Evolutionary conservation across 1,284 basidiomycete genomes (phyloP).

Genomic region (Cutaneotrichosporon sp.): DNA sequence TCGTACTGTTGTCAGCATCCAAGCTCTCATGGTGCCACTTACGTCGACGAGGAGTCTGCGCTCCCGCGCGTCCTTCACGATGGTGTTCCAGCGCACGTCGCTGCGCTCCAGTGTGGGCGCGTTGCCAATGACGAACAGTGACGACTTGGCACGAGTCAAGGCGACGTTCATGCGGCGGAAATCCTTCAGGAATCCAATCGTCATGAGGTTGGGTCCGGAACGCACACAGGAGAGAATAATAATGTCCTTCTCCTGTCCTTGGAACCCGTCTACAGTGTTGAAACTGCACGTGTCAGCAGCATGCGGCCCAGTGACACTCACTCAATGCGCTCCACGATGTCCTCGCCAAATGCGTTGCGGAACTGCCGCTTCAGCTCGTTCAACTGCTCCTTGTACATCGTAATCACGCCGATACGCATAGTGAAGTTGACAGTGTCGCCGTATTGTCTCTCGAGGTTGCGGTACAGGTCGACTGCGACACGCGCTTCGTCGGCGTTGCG

Average conservation of each 20-base stretch:
- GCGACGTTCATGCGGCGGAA: constrained; percentile 94
- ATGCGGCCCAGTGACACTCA: constrained; percentile 22
- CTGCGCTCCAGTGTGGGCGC: constrained; percentile 79
- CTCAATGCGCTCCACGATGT: constrained; percentile 70
- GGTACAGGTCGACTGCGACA: constrained; percentile 73
- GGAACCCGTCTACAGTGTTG: constrained; percentile 97
- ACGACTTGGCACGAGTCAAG: constrained; percentile 88
- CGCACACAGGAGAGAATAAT: constrained; percentile 94
- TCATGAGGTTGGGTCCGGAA: constrained; percentile 71
- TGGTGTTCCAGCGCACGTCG: constrained; percentile 70
- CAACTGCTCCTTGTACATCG: constrained; percentile 94
- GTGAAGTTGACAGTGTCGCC: constrained; percentile 59
- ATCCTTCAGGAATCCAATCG: constrained; percentile 82
- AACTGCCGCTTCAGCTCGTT: constrained; percentile 70
- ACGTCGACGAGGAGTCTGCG: constrained; percentile 50
- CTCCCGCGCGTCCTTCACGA: constrained; percentile 67
- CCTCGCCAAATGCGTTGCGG: constrained; percentile 63
- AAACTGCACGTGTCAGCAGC: constrained; percentile 56
- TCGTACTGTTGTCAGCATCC: not conserved
- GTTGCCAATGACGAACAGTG: constrained; percentile 89
- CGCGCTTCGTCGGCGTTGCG: constrained; percentile 73
- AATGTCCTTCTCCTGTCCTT: constrained; percentile 95
- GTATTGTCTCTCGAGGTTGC: constrained; percentile 66
- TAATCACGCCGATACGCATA: constrained; percentile 80
- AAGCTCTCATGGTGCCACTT: constrained; percentile 21